Base-by-base conservation (phyloP, 176 grass and related monocot species). In the Thinopyrum elongatum region DNA sequence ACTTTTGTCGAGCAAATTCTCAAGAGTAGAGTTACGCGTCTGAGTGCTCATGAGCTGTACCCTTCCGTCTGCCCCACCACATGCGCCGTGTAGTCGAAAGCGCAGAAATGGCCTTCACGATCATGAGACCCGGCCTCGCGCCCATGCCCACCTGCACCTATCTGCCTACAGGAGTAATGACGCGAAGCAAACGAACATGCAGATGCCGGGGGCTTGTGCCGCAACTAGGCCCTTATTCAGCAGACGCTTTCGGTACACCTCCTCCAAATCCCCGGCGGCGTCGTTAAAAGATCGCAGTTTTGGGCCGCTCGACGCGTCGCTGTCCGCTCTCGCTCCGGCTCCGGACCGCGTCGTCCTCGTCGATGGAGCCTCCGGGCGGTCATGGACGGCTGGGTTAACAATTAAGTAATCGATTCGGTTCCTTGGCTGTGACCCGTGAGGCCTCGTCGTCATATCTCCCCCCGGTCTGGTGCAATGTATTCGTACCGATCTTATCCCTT, bases 91-190 rank as follows among this genome's bases (percentile, higher is more conserved):
- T 44, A 12, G 34, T 74, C 60, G 27, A 59, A 25, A 22, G 58
- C 47, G 11, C 47, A 44, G 74, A 59, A 57, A 87, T 72, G 79
- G 65, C 65, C 74, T 71, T 64, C 53, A 77, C 28, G 74, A 51
- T 21, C 47, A 76, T 28, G 71, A 34, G 46, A 39, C 35, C 55
- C 49, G 26, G 19, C 38, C 22, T 58, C 19, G n/a, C 4, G 61
- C 70, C 61, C 77, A 69, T 81, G 4, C 8, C 85, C 7, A 23
- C 0, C 16, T 53, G 49, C 30, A 16, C n/a, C 77, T 76, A 31
- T 28, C 80, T 83, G 57, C 72, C 80, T 28, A 47, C 23, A 78
- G 79, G 23, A 87, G 80, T 90, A 87, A 83, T 60, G 80, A 68
- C 78, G 60, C 89, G 28, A 60, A 28, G 80, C 66, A 58, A 3